Base-by-base conservation (phyloP, 78 protist genomes). In the Dictyostelium firmibasis region DNA sequence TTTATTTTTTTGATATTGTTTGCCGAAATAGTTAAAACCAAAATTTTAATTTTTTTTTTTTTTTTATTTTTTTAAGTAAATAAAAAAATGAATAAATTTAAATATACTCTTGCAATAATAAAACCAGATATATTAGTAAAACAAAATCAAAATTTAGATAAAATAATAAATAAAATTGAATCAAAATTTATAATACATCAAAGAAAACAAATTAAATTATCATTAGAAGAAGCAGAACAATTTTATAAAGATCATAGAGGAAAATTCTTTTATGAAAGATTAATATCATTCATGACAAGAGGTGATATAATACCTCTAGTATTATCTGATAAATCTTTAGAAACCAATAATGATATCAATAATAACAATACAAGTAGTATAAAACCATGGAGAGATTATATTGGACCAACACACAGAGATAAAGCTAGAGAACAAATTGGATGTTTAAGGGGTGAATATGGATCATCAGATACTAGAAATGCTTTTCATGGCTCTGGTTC, bases 161-260 rank as follows among this genome's bases (percentile, higher is more conserved):
- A n/a, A 35, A 89, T 89, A 2, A 13, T 89, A 3, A n/a, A 81
- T 11, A 29, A 14, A 38, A 89, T 89, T 6, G 87, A 81, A 69
- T 3, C 29, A 10, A 78, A 36, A 69, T 89, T 81, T 47, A 89
- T 25, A 36, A 89, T 89, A 50, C 77, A 50, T 16, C 25, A 78
- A 43, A 81, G 23, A 43, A 78, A 81, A 50, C 94, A 64, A 81
- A 27, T 81, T 2, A 35, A 69, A 2, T 23, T 89, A 69, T 25
- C 85, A 27, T 47, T 89, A 3, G 44, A 83, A 23, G 60, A 89
- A 18, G 94, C 94, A 7, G 94, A 89, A 38, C 78, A 69, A 62
- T 89, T 89, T 20, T 89, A 89, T 81, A 29, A 36, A 36, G 94
- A 89, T 81, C 94, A 89, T n/a, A 89, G 94, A 89, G 94, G 86